phyloP scores from a whole-genome alignment of 768 basidiomycete species.

The Mrakia blollopis region DNA sequence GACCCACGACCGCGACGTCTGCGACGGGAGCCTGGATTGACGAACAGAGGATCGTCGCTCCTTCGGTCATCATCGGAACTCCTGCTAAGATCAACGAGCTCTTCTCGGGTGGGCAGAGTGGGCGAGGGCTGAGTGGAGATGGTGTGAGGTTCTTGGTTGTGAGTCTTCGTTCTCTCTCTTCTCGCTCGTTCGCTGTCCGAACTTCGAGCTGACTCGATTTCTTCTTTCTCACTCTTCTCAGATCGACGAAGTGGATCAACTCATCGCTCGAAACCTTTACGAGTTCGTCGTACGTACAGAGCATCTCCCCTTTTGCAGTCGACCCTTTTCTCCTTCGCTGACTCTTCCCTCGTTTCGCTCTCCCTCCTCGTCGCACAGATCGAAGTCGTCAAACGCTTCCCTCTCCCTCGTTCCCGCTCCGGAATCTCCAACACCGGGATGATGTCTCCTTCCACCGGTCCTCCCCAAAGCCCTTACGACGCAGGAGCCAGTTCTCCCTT shows the following conservation, averaged over 20 bases:
- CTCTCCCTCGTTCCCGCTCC: constrained; percentile 64
- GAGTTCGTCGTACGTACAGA: constrained; percentile 62
- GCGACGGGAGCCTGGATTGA: constrained; percentile 76
- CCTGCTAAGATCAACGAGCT: constrained; percentile 93
- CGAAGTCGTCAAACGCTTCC: constrained; percentile 80
- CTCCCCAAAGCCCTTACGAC: constrained; percentile 40
- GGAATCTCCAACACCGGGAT: constrained; percentile 45
- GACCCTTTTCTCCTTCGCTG: constrained; percentile 42
- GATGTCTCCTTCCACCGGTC: constrained; percentile 45
- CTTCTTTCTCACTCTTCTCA: constrained; percentile 14
- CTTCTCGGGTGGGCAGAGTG: constrained; percentile 56
- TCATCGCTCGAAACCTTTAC: constrained; percentile 93
- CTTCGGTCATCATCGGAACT: constrained; percentile 93
- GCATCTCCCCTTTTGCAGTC: constrained; percentile 15
- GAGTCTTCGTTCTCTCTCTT: constrained; percentile 28
- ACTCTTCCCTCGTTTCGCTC: neutral
- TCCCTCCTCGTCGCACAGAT: neutral
- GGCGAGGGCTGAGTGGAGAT: constrained; percentile 69
- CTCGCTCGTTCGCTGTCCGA: neutral
- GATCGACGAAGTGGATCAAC: constrained; percentile 94
- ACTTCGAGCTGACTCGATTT: too few species aligned
- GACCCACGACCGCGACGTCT: constrained; percentile 59
- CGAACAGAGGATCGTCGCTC: constrained; percentile 62
- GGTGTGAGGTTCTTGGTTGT: constrained; percentile 85
- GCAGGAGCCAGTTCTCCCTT: constrained; percentile 43